Evolutionary conservation across 73 alveolate species (phyloP).

Genomic region (Tetrahymena borealis): DNA sequence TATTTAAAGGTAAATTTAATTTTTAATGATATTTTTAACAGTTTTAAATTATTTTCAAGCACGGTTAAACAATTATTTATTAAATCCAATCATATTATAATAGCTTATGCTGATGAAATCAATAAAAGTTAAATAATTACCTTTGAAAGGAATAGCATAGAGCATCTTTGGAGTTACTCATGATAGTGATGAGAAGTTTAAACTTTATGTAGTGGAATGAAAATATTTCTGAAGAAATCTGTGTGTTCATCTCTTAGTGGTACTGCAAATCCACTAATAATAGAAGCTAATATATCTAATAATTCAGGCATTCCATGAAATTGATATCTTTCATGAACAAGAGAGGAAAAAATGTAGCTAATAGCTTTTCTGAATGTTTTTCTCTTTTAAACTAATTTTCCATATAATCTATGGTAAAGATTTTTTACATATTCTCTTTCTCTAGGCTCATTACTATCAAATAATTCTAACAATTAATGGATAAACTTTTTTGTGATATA

Average conservation of each 20-base stretch:
- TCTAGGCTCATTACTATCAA: slow-evolving; percentile 65
- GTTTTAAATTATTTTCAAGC: too few relatives aligned
- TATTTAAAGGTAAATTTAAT: neutral
- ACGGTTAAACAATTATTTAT: too few relatives aligned
- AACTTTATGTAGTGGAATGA: slow-evolving; percentile 88
- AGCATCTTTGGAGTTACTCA: slow-evolving; percentile 85
- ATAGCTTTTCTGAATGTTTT: slow-evolving; percentile 79
- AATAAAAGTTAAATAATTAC: slow-evolving; percentile 3
- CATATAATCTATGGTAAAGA: slow-evolving; percentile 78
- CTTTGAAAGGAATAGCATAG: slow-evolving; percentile 72
- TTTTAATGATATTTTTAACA: neutral
- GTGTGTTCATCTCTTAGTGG: slow-evolving; percentile 90
- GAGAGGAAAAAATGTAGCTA: slow-evolving; percentile 71
- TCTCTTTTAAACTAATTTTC: slow-evolving; percentile 75
- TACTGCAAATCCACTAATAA: slow-evolving; percentile 86
- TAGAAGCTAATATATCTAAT: slow-evolving; percentile 78
- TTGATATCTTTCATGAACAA: slow-evolving; percentile 75
- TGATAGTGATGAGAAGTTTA: slow-evolving; percentile 80
- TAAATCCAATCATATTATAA: too few relatives aligned
- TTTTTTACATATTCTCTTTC: slow-evolving; percentile 74
- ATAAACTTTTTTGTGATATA: slow-evolving; percentile 57
- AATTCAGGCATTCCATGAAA: slow-evolving; percentile 85
- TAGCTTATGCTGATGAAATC: too few relatives aligned
- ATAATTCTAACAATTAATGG: slow-evolving; percentile 60
- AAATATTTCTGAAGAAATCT: slow-evolving; percentile 71